Conservation (phyloP, 2,329 filamentous ascomycete genomes). For the Tolypocladium sp. region DNA sequence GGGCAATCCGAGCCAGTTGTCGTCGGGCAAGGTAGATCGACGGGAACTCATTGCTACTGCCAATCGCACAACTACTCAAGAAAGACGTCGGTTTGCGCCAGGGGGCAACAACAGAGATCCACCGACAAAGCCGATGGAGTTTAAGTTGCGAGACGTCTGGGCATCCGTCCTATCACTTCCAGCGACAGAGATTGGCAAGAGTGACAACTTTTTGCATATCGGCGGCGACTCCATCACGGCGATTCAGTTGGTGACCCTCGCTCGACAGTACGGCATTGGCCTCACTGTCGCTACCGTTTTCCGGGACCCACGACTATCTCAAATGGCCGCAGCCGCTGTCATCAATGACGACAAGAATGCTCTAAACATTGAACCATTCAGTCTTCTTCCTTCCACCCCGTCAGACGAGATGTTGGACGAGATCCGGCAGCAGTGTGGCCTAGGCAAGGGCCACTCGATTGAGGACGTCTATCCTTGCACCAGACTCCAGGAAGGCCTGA, state of each 20-base stretch:
- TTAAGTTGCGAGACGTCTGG: slow-evolving; percentile 8
- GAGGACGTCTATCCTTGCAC: not conserved
- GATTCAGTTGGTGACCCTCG: not conserved
- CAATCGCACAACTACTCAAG: not conserved
- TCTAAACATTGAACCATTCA: not conserved
- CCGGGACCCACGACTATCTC: not conserved
- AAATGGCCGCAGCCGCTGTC: not conserved
- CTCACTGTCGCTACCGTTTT: not conserved
- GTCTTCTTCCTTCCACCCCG: not conserved
- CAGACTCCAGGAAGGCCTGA: not conserved
- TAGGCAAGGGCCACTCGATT: not conserved
- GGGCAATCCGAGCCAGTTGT: slow-evolving; percentile 20
- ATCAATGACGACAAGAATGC: not conserved
- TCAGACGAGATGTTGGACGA: not conserved
- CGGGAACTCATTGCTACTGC: not conserved
- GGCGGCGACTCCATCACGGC: not conserved
- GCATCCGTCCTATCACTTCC: slow-evolving; percentile 4
- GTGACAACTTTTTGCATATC: not conserved
- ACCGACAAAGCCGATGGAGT: not conserved
- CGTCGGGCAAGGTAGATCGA: slow-evolving; percentile 4
- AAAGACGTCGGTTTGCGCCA: not conserved
- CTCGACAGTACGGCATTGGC: not conserved
- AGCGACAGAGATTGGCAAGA: slow-evolving; percentile 1
- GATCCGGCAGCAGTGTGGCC: not conserved
- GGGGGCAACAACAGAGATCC: slow-evolving; percentile 5